Evolutionary conservation across 352 stramenopile species (phyloP).

Genomic region (Poterioochromonas sp.): DNA sequence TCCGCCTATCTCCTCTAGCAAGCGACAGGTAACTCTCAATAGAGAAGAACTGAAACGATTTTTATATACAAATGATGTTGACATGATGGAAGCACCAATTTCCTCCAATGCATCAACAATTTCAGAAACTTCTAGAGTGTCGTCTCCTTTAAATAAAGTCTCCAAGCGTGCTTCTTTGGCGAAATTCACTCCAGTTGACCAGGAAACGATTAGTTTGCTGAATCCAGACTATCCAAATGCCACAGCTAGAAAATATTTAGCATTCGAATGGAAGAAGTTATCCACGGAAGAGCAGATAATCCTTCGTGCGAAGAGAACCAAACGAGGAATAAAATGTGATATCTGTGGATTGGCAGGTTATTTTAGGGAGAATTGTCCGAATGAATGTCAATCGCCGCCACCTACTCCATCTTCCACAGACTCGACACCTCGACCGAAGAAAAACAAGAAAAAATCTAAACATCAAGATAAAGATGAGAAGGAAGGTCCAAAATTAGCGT

Average conservation of each 20-base stretch:
- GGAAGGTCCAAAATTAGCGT: neutral
- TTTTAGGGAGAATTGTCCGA: conserved; percentile 29
- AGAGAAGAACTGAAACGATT: too few species aligned
- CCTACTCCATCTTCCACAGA: neutral
- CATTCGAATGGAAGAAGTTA: neutral
- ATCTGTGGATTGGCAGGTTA: conserved; percentile 14
- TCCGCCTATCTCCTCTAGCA: too few species aligned
- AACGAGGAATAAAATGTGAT: conserved; percentile 12
- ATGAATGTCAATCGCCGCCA: conserved; percentile 7
- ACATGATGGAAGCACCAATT: too few species aligned
- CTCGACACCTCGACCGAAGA: neutral
- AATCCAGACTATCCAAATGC: conserved; percentile 6
- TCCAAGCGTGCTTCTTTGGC: too few species aligned
- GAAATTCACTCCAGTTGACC: too few species aligned
- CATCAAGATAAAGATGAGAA: neutral
- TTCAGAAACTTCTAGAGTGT: too few species aligned
- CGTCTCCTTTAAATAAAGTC: too few species aligned
- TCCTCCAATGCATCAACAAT: too few species aligned
- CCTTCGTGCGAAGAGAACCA: neutral
- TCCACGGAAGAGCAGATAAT: neutral
- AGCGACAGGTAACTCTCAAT: too few species aligned
- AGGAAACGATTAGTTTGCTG: too few species aligned
- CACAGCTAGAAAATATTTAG: neutral
- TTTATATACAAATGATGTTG: too few species aligned
- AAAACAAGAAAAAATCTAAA: neutral